Conservation (phyloP, 163 green algal genomes). For the Chlorella variabilis region DNA sequence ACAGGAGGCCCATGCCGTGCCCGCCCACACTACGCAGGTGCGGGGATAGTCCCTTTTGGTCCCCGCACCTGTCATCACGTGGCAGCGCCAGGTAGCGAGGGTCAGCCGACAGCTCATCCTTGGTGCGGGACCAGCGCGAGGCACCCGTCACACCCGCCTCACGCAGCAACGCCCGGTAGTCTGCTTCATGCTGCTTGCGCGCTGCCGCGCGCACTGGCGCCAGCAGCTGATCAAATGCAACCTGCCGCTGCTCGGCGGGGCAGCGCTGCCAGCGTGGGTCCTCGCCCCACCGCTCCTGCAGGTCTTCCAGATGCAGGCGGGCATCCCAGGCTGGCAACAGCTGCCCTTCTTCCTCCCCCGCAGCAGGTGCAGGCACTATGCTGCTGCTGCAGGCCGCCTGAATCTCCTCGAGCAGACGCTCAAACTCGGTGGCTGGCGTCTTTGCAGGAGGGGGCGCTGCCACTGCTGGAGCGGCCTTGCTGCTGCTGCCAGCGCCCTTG, state of each 20-base stretch:
- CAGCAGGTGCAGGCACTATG: not conserved
- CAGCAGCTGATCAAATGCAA: constrained; percentile 30
- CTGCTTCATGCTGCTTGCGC: not conserved
- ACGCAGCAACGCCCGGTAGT: constrained; percentile 59
- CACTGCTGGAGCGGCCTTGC: not conserved
- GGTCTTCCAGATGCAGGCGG: constrained; percentile 4
- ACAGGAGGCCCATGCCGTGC: no score
- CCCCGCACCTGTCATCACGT: constrained; percentile 25
- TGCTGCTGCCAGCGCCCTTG: not conserved
- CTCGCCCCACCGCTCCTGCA: constrained; percentile 57
- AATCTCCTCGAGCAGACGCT: constrained; percentile 25
- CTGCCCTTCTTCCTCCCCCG: constrained; percentile 21
- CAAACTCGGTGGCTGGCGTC: not conserved
- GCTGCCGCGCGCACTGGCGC: constrained; percentile 11
- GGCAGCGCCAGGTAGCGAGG: constrained; percentile 52
- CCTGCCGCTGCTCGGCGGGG: constrained; percentile 9
- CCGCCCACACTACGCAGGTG: no score
- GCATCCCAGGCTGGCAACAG: constrained; percentile 8
- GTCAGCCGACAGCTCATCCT: constrained; percentile 47
- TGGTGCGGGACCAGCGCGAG: constrained; percentile 50
- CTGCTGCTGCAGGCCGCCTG: constrained; percentile 8
- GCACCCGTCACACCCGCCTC: constrained; percentile 47
- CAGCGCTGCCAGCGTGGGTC: constrained; percentile 72
- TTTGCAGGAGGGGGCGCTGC: not conserved
- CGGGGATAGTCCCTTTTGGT: no score